Percentiles rank a stretch among this genome's conserved stretches.
These are phyloP conservation scores for Sclerospora graminicola DNA, from an alignment of 352 stramenopile species.

Conservation along the genomic window DNA sequence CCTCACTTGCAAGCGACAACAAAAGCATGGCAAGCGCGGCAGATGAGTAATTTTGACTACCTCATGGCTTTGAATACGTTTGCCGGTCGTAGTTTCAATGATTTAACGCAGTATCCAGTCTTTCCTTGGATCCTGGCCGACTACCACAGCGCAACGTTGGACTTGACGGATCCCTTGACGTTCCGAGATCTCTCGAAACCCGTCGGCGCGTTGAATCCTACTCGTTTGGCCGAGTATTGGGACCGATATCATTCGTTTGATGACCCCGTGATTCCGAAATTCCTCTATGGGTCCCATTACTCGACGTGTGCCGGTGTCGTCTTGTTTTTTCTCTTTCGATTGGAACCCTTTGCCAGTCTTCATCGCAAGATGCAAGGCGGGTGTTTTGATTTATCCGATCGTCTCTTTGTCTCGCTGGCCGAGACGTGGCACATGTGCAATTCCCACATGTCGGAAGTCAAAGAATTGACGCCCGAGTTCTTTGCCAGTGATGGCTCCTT, in stretches of 20 bases:
- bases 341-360: constrained; percentile 97
- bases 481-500: constrained; percentile 90
- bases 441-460: constrained; percentile 95
- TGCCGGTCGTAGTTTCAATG: constrained; percentile 84
- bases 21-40: constrained; percentile 70
- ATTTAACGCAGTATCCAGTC: constrained; percentile 95
- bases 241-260: constrained; percentile 92
- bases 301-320: constrained; percentile 95
- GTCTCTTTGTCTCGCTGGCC: constrained; percentile 94
- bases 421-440: constrained; percentile 97
- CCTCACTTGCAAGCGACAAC: constrained; percentile 40
- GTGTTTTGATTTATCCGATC: constrained; percentile 96
- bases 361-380: constrained; percentile 95
- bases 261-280: constrained; percentile 84
- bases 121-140: constrained; percentile 86
- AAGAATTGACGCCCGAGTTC: constrained; percentile 99
- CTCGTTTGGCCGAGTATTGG: constrained; percentile 90
- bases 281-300: constrained; percentile 92
- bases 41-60: constrained; percentile 94
- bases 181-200: constrained; percentile 97
- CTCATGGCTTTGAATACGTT: constrained; percentile 92
- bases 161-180: constrained; percentile 79
- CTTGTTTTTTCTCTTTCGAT: constrained; percentile 95
- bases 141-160: constrained; percentile 59
- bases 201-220: constrained; percentile 93